Percentiles rank a stretch among this genome's conserved stretches.
Evolutionary conservation across 257 asterid species (phyloP).

Genomic region (Solanum sparsipilum): DNA sequence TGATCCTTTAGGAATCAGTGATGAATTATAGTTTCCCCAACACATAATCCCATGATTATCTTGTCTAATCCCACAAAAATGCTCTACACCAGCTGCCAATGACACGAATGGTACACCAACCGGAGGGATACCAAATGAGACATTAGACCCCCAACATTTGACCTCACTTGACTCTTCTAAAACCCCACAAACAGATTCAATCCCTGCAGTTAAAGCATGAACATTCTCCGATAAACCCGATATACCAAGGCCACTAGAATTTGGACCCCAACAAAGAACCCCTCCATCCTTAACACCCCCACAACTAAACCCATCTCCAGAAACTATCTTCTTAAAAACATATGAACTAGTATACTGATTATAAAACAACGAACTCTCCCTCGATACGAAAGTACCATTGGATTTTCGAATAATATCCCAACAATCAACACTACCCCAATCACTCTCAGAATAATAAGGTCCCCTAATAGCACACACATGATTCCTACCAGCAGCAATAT

Average conservation of each 20-base stretch:
- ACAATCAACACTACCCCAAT: slow-evolving; percentile 61
- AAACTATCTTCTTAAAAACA: slow-evolving; percentile 44
- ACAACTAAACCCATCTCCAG: slow-evolving; percentile 85
- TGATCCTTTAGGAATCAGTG: slow-evolving; percentile 60
- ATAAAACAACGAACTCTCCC: slow-evolving; percentile 35
- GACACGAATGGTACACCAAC: slow-evolving; percentile 47
- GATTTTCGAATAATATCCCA: slow-evolving; percentile 56
- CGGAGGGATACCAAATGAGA: slow-evolving; percentile 30
- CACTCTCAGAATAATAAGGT: slow-evolving; percentile 44
- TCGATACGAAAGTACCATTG: slow-evolving; percentile 19
- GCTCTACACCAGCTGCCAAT: slow-evolving; percentile 55
- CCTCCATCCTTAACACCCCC: slow-evolving; percentile 54
- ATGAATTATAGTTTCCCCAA: slow-evolving; percentile 75
- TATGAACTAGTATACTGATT: slow-evolving; percentile 26
- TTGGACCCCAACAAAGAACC: slow-evolving; percentile 74
- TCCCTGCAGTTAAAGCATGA: slow-evolving; percentile 41
- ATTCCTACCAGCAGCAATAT: slow-evolving; percentile 65
- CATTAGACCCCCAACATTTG: slow-evolving; percentile 64
- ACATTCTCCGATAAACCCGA: slow-evolving; percentile 23
- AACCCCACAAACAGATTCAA: slow-evolving; percentile 59
- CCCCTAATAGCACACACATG: slow-evolving; percentile 88
- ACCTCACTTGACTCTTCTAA: slow-evolving; percentile 40
- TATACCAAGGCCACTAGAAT: slow-evolving; percentile 31
- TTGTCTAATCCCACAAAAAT: slow-evolving; percentile 84
- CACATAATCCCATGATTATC: slow-evolving; percentile 72